Base-by-base conservation (phyloP, 2,329 filamentous ascomycete genomes). In the Claviceps sorghi region DNA sequence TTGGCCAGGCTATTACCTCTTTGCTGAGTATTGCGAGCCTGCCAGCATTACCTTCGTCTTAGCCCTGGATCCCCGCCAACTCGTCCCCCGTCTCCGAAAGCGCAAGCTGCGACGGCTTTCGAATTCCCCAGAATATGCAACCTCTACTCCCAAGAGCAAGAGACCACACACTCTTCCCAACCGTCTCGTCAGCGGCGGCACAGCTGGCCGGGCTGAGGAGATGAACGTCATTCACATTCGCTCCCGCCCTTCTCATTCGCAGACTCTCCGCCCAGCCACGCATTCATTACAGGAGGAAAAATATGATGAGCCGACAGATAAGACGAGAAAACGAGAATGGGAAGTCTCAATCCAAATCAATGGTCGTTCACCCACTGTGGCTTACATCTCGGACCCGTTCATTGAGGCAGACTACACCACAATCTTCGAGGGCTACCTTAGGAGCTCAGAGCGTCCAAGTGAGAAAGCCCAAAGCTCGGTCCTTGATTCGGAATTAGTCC, bases 351-450 rank as follows among this genome's bases (percentile, higher is more conserved):
- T 63, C 17, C 52, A 58, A 13, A 48, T 59, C 49, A 59, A 61
- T 53, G 51, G 57, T 40, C 21, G 52, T 21, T 45, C 55, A 15
- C 40, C 55, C 15, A 48, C 30, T 9, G 40, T n/a, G 29, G 29
- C 50, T 6, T 52, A 51, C 43, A 59, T 63, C 13, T 49, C 53
- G 40, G 61, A 63, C 46, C 61, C 61, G 5, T 61, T 63, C 22
- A 43, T 56, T 26, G 58, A 59, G 43, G 46, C 38, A n/a, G 56
- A 63, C 34, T 63, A 63, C 44, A 56, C 53, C 17, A 48, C 53
- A 38, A 51, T 63, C 48, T 59, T 63, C 38, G 61, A 63, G 50
- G 44, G 55, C 30, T 62, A 63, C 45, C 56, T 62, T n/a, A 58
- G 55, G 19, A 58, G 55, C 49, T 59, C 60, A 19, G 61, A 61